A percentile compares a stretch with the other conserved stretches of the same genome.
Conservation (phyloP, 2,329 filamentous ascomycete genomes). For the Blastomyces gilchristii region DNA sequence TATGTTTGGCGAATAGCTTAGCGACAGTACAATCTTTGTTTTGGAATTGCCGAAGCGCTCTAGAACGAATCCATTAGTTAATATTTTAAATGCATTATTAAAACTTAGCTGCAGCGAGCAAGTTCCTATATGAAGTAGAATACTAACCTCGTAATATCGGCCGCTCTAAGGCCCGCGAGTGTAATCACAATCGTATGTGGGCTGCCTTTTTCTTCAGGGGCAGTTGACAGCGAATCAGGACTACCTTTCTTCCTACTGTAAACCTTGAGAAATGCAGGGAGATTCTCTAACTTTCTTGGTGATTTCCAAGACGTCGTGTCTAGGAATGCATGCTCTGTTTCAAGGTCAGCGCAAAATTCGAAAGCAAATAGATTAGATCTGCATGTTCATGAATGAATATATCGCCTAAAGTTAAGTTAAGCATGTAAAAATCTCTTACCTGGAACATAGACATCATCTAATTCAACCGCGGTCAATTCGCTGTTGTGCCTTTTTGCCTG, state of each 20-base stretch:
- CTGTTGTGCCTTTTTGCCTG: constrained; percentile 66
- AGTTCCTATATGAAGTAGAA: constrained; percentile 9
- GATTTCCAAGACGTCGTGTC: constrained; percentile 69
- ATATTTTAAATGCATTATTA: constrained; percentile 4
- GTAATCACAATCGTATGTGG: constrained; percentile 87
- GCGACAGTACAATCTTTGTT: constrained; percentile 67
- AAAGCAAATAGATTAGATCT: not conserved
- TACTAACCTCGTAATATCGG: constrained; percentile 62
- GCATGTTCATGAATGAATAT: not conserved
- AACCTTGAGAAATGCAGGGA: constrained; percentile 68
- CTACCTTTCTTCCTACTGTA: constrained; percentile 43
- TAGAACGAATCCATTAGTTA: constrained; percentile 22
- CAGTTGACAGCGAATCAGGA: constrained; percentile 46
- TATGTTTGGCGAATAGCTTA: constrained; percentile 96
- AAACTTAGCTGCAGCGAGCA: not conserved
- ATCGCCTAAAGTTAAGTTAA: not conserved
- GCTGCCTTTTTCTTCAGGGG: constrained; percentile 58
- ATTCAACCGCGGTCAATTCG: constrained; percentile 71
- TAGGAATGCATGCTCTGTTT: constrained; percentile 58
- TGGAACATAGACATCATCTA: constrained; percentile 70
- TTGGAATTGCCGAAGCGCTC: constrained; percentile 66
- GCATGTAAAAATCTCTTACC: constrained; percentile 41
- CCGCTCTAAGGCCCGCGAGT: constrained; percentile 71
- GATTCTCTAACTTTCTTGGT: constrained; percentile 56
- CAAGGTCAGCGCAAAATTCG: not conserved